Evolutionary conservation across 352 stramenopile genomes (phyloP).

Genomic region (Pythium insidiosum): DNA sequence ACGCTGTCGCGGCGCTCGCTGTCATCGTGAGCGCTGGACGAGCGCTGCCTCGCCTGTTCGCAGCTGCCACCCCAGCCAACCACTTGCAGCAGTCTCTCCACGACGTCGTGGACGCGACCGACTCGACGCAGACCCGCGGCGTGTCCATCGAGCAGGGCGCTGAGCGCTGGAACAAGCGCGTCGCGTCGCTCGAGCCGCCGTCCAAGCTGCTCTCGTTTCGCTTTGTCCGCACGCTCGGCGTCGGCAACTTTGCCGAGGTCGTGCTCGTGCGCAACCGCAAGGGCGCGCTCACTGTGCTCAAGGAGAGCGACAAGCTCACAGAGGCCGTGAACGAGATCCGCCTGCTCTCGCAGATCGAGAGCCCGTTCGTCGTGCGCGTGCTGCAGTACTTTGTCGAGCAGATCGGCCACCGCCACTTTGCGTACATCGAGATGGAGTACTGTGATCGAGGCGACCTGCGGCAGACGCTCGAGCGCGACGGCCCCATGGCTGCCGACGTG

Average conservation of each 20-base stretch:
- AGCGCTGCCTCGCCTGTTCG: slow-evolving; percentile 18
- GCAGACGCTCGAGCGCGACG: slow-evolving; percentile 29
- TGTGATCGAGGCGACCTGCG: slow-evolving; percentile 54
- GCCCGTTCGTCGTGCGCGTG: slow-evolving; percentile 63
- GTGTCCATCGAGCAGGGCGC: slow-evolving; percentile 17
- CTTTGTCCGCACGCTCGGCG: slow-evolving; percentile 53
- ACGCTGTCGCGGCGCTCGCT: slow-evolving; percentile 33
- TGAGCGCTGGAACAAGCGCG: slow-evolving; percentile 42
- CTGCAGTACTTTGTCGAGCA: slow-evolving; percentile 71
- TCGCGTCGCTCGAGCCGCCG: slow-evolving; percentile 28
- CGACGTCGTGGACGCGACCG: neutral
- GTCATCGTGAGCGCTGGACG: slow-evolving; percentile 30
- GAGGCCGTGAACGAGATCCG: slow-evolving; percentile 75
- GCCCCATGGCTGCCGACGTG: slow-evolving; percentile 23
- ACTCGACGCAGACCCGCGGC: neutral
- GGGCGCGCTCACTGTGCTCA: slow-evolving; percentile 43
- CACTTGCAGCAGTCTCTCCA: neutral
- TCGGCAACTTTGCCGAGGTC: slow-evolving; percentile 71
- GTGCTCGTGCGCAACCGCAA: slow-evolving; percentile 54
- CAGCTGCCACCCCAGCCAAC: slow-evolving; percentile 1
- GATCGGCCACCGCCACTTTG: slow-evolving; percentile 65
- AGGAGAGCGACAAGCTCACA: slow-evolving; percentile 75
- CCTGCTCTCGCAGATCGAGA: slow-evolving; percentile 46
- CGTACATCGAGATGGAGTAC: slow-evolving; percentile 82
- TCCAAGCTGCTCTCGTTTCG: slow-evolving; percentile 58